Conservation (phyloP, 495 filamentous ascomycete species). For the Pseudomonodictys pantanalensis region DNA sequence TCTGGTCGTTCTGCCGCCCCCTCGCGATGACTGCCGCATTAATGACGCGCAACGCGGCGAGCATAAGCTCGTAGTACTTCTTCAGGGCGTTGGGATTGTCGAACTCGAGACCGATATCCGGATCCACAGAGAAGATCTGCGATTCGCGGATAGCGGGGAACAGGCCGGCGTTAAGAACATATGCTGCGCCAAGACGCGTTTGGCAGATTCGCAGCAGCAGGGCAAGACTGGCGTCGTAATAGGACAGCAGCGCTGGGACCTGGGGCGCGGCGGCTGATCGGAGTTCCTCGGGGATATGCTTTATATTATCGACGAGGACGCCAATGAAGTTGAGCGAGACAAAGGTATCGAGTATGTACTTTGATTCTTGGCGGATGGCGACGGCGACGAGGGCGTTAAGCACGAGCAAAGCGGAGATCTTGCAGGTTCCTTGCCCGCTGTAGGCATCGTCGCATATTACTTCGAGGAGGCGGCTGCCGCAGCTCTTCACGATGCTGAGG, state of each 20-base stretch:
- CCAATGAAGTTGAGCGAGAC: slow-evolving; percentile 84
- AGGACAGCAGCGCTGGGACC: slow-evolving; percentile 43
- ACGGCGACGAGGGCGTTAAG: slow-evolving; percentile 67
- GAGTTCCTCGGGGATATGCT: slow-evolving; percentile 66
- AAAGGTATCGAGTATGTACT: slow-evolving; percentile 71
- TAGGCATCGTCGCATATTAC: slow-evolving; percentile 92
- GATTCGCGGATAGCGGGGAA: slow-evolving; percentile 78
- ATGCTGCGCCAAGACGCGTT: slow-evolving; percentile 72
- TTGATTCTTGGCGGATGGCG: slow-evolving; percentile 61
- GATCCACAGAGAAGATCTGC: slow-evolving; percentile 81
- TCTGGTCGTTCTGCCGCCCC: slow-evolving; percentile 75
- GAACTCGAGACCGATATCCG: slow-evolving; percentile 80
- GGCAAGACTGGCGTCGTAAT: slow-evolving; percentile 72
- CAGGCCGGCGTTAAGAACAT: slow-evolving; percentile 82
- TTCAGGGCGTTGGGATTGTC: slow-evolving; percentile 68
- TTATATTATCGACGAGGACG: slow-evolving; percentile 80
- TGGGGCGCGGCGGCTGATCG: slow-evolving; percentile 49
- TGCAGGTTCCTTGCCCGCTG: slow-evolving; percentile 72
- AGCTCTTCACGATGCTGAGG: slow-evolving; percentile 68
- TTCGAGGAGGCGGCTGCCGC: slow-evolving; percentile 76
- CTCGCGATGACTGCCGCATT: slow-evolving; percentile 71
- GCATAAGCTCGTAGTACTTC: slow-evolving; percentile 79
- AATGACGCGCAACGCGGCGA: slow-evolving; percentile 78
- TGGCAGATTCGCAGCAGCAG: slow-evolving; percentile 82
- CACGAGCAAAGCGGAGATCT: slow-evolving; percentile 77